Conservation (phyloP, 2,329 filamentous ascomycete genomes). For the Apiospora malaysiana region DNA sequence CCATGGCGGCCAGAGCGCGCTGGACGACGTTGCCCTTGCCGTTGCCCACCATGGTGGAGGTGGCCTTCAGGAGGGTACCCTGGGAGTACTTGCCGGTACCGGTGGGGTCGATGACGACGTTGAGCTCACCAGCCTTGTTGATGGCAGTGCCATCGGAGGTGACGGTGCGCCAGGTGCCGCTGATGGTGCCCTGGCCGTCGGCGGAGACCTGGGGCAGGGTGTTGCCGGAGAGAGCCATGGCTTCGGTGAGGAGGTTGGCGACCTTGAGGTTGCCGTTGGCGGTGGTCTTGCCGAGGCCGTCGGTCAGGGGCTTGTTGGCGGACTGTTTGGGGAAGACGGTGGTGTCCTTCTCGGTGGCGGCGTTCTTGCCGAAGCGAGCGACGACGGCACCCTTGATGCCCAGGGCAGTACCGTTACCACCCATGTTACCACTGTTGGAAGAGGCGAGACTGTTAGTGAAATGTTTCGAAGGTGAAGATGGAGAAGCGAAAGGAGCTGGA, state of each 20-base stretch:
- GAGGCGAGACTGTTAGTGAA: background rate
- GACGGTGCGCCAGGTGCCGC: conserved; percentile 31
- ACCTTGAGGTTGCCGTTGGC: conserved; percentile 29
- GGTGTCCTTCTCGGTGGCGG: conserved; percentile 40
- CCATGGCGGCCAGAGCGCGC: conserved; percentile 28
- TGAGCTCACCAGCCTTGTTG: conserved; percentile 23
- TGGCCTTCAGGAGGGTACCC: conserved; percentile 27
- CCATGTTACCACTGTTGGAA: conserved; percentile 26
- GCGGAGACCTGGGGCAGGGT: conserved; percentile 31
- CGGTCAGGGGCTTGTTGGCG: conserved; percentile 18
- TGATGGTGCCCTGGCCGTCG: conserved; percentile 27
- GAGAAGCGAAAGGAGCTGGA: background rate
- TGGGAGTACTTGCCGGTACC: conserved; percentile 28
- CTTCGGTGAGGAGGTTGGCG: conserved; percentile 3
- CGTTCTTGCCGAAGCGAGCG: conserved; percentile 27
- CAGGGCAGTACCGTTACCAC: conserved; percentile 29
- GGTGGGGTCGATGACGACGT: conserved; percentile 31
- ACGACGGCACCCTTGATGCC: conserved; percentile 33
- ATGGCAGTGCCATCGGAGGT: conserved; percentile 30
- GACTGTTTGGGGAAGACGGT: conserved; percentile 31
- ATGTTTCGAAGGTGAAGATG: background rate
- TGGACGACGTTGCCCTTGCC: conserved; percentile 27
- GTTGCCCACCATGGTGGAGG: conserved; percentile 28
- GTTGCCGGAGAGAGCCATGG: conserved; percentile 29
- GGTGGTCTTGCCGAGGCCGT: conserved; percentile 31